phyloP scores from a whole-genome alignment of 2,329 filamentous ascomycete species.

The Venturia asperata region DNA sequence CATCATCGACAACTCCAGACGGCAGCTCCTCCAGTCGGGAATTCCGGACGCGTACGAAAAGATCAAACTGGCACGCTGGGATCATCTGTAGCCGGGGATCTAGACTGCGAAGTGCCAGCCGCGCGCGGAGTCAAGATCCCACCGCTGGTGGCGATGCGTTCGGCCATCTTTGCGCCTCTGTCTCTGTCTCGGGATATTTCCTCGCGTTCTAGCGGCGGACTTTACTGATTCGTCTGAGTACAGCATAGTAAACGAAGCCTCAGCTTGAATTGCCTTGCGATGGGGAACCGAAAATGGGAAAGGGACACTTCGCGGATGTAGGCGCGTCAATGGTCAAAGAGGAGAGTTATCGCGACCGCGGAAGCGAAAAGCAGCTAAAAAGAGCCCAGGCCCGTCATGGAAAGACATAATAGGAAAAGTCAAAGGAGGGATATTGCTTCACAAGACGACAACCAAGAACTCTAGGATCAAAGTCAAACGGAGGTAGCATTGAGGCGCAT shows the following conservation, averaged over 20 bases:
- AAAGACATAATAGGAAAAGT: too few species aligned
- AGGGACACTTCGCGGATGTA: too few species aligned
- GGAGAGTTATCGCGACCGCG: too few species aligned
- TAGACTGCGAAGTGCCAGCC: not conserved
- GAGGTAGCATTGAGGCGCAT: conserved; percentile 8
- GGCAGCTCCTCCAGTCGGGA: not conserved
- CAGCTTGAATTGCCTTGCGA: not conserved
- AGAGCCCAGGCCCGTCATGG: not conserved
- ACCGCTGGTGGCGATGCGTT: not conserved
- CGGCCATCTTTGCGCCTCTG: not conserved
- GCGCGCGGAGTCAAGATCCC: too few species aligned
- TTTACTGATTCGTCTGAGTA: not conserved
- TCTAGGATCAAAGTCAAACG: not conserved
- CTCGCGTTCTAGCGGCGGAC: not conserved
- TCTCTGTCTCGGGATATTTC: not conserved
- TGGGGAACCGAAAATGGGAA: not conserved
- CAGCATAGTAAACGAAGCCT: too few species aligned
- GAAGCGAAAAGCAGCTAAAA: too few species aligned
- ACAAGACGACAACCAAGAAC: too few species aligned
- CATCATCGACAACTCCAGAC: not conserved
- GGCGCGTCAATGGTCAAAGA: not conserved
- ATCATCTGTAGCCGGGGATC: too few species aligned
- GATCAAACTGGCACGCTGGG: not conserved
- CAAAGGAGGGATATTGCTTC: too few species aligned
- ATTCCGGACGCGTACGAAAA: not conserved